A percentile compares a stretch with the other conserved stretches of the same genome.
phyloP scores from a whole-genome alignment of 78 protist species.

The Creolimax fragrantissima region DNA sequence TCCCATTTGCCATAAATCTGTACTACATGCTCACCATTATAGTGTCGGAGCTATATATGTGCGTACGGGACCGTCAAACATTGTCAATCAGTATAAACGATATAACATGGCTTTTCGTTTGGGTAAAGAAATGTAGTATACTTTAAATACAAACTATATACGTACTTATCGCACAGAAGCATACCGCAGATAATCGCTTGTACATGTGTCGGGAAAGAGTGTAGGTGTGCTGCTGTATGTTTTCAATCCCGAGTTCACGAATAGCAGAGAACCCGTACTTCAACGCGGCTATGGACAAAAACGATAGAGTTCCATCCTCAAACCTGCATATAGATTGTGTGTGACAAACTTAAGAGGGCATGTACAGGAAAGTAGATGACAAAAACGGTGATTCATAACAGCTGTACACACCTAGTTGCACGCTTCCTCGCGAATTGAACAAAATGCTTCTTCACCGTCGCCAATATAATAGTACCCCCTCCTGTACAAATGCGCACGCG shows the following conservation, averaged over 20 bases:
- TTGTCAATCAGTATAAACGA: no score
- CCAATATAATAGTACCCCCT: neutral
- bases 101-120: no score
- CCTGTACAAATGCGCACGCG: no score
- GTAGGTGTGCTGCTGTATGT: neutral
- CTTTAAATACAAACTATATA: no score
- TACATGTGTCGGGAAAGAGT: neutral
- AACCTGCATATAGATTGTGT: no score
- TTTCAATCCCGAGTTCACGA: neutral
- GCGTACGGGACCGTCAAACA: no score
- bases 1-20: slow-evolving; percentile 12
- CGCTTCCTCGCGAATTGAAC: neutral
- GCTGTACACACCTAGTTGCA: no score
- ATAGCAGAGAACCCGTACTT: neutral
- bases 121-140: no score
- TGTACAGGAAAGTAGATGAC: no score
- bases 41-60: neutral
- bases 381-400: no score
- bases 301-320: neutral
- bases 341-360: no score
- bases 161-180: neutral
- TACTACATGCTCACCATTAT: neutral
- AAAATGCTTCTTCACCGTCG: neutral
- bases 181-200: neutral
- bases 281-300: neutral